Percentiles rank a stretch among this genome's conserved stretches.
These are phyloP conservation scores for Davidsoniella neocaledoniae DNA, from an alignment of 2,329 filamentous ascomycete species.

Conservation along the genomic window DNA sequence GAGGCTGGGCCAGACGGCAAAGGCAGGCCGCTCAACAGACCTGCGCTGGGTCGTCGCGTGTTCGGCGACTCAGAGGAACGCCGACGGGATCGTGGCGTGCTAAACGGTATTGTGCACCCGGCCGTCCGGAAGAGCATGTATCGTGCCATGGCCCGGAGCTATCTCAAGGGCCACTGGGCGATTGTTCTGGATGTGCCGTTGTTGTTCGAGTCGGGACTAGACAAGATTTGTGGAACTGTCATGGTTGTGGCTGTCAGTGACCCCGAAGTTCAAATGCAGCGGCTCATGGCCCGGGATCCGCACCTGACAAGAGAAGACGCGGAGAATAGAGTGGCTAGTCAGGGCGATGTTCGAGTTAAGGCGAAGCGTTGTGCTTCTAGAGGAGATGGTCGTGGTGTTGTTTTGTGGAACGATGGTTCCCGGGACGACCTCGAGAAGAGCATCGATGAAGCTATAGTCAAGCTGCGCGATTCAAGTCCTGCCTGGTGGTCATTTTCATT, in stretches of 20 bases:
- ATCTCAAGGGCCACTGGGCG: conserved; percentile 64
- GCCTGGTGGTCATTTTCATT: conserved; percentile 70
- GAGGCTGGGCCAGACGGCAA: conserved; percentile 39
- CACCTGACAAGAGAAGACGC: conserved; percentile 77
- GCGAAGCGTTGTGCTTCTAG: conserved; percentile 55
- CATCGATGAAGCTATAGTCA: conserved; percentile 47
- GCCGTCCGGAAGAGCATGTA: conserved; percentile 75
- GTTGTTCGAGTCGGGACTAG: conserved; percentile 76
- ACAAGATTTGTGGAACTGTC: conserved; percentile 69
- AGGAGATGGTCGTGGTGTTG: conserved; percentile 48
- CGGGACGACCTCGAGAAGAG: conserved; percentile 51
- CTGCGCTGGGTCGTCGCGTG: conserved; percentile 67
- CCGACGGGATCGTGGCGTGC: conserved; percentile 51
- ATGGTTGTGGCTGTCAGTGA: conserved; percentile 76
- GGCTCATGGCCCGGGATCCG: conserved; percentile 57
- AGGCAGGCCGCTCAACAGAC: conserved; percentile 65
- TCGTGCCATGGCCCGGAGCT: conserved; percentile 52
- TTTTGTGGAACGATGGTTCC: conserved; percentile 80
- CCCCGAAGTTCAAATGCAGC: conserved; percentile 63
- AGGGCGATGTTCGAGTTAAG: conserved; percentile 75
- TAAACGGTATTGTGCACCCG: conserved; percentile 88
- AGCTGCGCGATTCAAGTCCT: conserved; percentile 47
- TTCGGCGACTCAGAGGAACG: conserved; percentile 65
- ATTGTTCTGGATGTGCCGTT: conserved; percentile 86
- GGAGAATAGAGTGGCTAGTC: conserved; percentile 67